Evolutionary conservation across 257 asterid genomes (phyloP), one percentile per base, ranked within the genome.

Genomic region (Forsythia viridissima): DNA sequence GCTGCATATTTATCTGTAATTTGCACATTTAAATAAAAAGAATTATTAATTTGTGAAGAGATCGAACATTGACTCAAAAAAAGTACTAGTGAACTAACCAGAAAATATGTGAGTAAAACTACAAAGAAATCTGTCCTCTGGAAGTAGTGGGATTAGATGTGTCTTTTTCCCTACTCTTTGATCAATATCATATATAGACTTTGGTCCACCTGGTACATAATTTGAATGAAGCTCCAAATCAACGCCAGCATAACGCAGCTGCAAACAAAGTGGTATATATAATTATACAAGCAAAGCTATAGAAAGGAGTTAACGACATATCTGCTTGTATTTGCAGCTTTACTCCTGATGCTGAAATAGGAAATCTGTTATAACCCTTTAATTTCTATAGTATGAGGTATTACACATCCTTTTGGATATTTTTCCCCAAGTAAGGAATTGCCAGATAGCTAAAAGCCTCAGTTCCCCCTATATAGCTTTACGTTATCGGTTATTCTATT

Each of bases 101-200:
- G 93, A 92, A 84, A 93, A 90, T 61, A 93, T 91, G 88, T 93
- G 98, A 73, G 85, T 87, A 81, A 91, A 91, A 84, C 97, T 84
- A 66, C 94, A 87, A 65, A 93, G 97, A 84, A 93, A 93, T 79
- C 90, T 86, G 85, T 93, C 96, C 44, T 90, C 92, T 21, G 93
- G 91, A 76, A 91, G 90, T 80, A 92, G 85, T 11, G 91, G 93
- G 75, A 93, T 87, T 71, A 91, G 84, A 76, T 87, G 89, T 66
- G 94, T 90, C 82, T 72, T 87, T 80, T 76, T 85, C 65, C 93
- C 88, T 83, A 89, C 86, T 81, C 84, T 84, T 75, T 73, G 91
- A 78, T 93, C 98, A 48, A 91, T 79, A n/a, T 87, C 89, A 52
- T 83, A 89, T 81, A 90, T 80, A 4, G 94, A 88, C 82, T 89